Base-by-base conservation (phyloP, 441 rosid species). In the Melastoma candidum region DNA sequence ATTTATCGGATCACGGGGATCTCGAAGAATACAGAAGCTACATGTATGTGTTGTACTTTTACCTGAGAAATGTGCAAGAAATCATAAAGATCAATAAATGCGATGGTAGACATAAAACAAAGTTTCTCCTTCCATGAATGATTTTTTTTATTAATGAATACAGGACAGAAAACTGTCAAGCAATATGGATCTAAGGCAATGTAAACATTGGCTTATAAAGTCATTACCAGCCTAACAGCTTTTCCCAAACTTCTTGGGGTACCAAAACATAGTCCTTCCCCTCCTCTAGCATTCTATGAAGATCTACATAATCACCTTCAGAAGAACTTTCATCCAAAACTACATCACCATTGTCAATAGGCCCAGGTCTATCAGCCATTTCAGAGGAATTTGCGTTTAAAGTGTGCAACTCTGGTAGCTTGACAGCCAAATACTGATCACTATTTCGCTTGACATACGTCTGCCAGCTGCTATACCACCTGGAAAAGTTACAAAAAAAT, bases 391-490 rank as follows among this genome's bases (percentile, higher is more conserved):
- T 59, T 27, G 47, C 67, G 58, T 69, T 63, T 46, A 46, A 46
- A 59, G 55, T 46, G 26, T 59, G 71, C 26, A 76, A 65, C 66
- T 65, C 72, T n/a, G 76, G 59, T 29, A 53, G 56, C 60, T 48
- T 56, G 26, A 61, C 72, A 54, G 57, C 68, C 55, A 60, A 32
- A 57, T 44, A 25, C 45, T 66, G 85, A 67, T 57, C 61, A 26
- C 44, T 56, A 2, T 63, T 68, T 58, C 54, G 66, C 44, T 81
- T 78, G 65, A 85, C 95, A 65, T 75, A 82, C 41, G 68, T 69
- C 77, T 85, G 76, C 98, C 98, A 93, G 26, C 70, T 57, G 51
- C 66, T 57, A 43, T 78, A 85, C 98, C 98, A 93, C 75, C 98
- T 93, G 69, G 53, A 50, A 59, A 13, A 41, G 53, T n/a, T 13